Conservation (phyloP, 192 early-diverging fungal species). For the Umbelopsis vinacea region DNA sequence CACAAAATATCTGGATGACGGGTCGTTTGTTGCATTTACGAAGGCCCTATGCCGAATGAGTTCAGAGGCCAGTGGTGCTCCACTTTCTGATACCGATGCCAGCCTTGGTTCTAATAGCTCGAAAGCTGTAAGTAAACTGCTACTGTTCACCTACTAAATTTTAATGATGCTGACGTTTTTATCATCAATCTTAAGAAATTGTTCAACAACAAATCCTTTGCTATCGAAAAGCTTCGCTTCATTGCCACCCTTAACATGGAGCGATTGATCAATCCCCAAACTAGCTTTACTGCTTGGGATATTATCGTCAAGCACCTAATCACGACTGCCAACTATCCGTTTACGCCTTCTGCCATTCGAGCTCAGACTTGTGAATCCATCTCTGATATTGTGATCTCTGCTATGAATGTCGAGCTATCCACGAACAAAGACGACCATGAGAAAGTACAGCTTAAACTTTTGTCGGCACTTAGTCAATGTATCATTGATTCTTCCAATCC, state of each 20-base stretch:
- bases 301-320: constrained; percentile 75
- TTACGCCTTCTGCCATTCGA: constrained; percentile 64
- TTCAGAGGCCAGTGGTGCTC: constrained; percentile 53
- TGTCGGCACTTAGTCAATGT: constrained; percentile 62
- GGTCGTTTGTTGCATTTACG: constrained; percentile 68
- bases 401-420: constrained; percentile 66
- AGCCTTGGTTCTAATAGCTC: constrained; percentile 23
- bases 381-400: constrained; percentile 73
- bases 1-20: constrained; percentile 57
- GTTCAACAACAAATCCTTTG: constrained; percentile 79
- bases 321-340: constrained; percentile 67
- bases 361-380: constrained; percentile 78
- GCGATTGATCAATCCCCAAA: constrained; percentile 48
- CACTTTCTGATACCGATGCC: constrained; percentile 42
- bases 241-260: constrained; percentile 63
- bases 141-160: background rate
- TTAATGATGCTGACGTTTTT: background rate
- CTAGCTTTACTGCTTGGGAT: constrained; percentile 58
- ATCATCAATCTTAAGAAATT: constrained; percentile 48
- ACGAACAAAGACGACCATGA: constrained; percentile 67
- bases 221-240: constrained; percentile 72
- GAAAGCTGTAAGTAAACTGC: constrained; percentile 23
- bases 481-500: constrained; percentile 42
- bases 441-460: constrained; percentile 67
- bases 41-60: constrained; percentile 69